Evolutionary conservation across 1,284 basidiomycete genomes (phyloP).

Genomic region (Leccinum cinnamomeum): DNA sequence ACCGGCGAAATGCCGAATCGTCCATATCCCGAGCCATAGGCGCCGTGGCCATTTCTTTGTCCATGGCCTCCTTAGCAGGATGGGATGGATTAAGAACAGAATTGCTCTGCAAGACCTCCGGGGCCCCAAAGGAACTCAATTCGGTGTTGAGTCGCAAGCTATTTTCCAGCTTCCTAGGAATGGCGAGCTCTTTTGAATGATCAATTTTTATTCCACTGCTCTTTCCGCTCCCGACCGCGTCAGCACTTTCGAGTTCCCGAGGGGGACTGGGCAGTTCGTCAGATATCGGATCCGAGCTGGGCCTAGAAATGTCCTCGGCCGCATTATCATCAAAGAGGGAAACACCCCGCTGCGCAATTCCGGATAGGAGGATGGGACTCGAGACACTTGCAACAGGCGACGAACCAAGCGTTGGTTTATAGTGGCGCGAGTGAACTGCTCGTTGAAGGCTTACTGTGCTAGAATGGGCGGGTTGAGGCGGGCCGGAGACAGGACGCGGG

Average conservation of each 20-base stretch:
- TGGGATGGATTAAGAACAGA: not conserved
- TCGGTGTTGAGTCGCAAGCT: slow-evolving; percentile 8
- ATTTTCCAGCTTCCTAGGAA: not conserved
- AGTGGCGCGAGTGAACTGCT: not conserved
- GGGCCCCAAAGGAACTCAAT: not conserved
- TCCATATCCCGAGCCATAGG: slow-evolving; percentile 1
- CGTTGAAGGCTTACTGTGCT: slow-evolving; percentile 1
- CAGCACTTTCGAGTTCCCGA: slow-evolving; percentile 18
- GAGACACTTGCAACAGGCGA: slow-evolving; percentile 23
- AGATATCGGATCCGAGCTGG: slow-evolving; percentile 18
- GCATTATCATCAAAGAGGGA: slow-evolving; percentile 5
- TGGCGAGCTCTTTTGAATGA: slow-evolving; percentile 7
- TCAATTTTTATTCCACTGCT: slow-evolving; percentile 8
- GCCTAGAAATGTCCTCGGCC: slow-evolving; percentile 13
- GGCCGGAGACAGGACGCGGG: slow-evolving; percentile 21
- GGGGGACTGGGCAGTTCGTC: slow-evolving; percentile 16
- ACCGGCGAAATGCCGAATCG: slow-evolving; percentile 1
- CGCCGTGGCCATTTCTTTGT: not conserved
- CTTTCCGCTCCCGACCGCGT: slow-evolving; percentile 14
- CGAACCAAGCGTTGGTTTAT: slow-evolving; percentile 10
- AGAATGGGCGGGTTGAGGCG: slow-evolving; percentile 13
- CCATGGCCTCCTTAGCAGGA: slow-evolving; percentile 2
- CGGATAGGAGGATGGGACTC: slow-evolving; percentile 14
- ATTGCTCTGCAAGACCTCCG: slow-evolving; percentile 3
- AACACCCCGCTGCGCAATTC: not conserved